Conservation (phyloP, 2,329 filamentous ascomycete genomes). For the Fusarium cicatricum region DNA sequence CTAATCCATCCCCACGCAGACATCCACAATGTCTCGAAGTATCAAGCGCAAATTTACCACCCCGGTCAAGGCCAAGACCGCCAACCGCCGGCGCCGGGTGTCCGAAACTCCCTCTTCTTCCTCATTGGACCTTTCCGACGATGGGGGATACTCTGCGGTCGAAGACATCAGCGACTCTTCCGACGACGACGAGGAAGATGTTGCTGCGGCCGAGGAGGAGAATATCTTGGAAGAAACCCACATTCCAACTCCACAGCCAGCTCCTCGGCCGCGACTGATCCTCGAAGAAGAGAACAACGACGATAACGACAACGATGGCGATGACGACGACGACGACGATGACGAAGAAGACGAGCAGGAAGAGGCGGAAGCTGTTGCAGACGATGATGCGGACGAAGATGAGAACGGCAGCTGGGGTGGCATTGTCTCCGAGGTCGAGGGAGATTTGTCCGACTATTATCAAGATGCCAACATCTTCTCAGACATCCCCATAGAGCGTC, state of each 20-base stretch:
- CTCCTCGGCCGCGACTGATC: conserved; percentile 59
- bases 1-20: conserved; percentile 2
- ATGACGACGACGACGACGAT: conserved; percentile 51
- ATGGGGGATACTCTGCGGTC: conserved; percentile 77
- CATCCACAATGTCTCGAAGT: conserved; percentile 60
- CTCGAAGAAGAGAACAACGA: conserved; percentile 48
- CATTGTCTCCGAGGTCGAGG: conserved; percentile 58
- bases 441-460: conserved; percentile 54
- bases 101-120: conserved; percentile 62
- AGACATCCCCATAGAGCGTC: conserved; percentile 59
- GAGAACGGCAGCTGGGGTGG: conserved; percentile 65
- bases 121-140: conserved; percentile 70
- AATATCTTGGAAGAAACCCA: conserved; percentile 66
- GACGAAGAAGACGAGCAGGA: conserved; percentile 51
- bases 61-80: conserved; percentile 54
- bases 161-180: conserved; percentile 82
- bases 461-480: conserved; percentile 53
- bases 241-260: conserved; percentile 48
- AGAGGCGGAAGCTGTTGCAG: conserved; percentile 48
- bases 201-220: conserved; percentile 80
- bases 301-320: conserved; percentile 51
- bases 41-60: conserved; percentile 57
- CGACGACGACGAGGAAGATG: conserved; percentile 80
- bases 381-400: conserved; percentile 50
- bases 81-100: conserved; percentile 55